A percentile compares a stretch with the other conserved stretches of the same genome.
Conservation (phyloP, 441 rosid genomes). For the Populus hybrid region DNA sequence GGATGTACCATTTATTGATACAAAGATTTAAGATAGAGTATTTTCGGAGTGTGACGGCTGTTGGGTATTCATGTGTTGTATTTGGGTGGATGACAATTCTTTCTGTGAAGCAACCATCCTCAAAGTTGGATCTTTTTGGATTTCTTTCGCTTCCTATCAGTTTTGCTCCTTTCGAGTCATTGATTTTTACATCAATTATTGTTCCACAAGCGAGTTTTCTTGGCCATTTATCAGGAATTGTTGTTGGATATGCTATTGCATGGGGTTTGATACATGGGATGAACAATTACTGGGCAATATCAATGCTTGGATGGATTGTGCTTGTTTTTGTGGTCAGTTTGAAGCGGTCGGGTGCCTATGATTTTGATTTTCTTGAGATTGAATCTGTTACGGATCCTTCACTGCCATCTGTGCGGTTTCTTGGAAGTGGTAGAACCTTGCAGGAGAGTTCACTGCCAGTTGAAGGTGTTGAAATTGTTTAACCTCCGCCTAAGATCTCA, state of each 20-base stretch:
- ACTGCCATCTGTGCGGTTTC: constrained; percentile 75
- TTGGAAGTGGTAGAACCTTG: constrained; percentile 73
- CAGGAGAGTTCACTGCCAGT: constrained; percentile 72
- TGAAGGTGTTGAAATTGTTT: constrained; percentile 68
- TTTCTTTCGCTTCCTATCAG: constrained; percentile 90
- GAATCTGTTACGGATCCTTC: constrained; percentile 85
- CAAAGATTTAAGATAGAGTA: constrained; percentile 72
- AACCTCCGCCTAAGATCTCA: constrained; percentile 14
- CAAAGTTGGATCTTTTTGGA: constrained; percentile 87
- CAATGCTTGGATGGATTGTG: constrained; percentile 78
- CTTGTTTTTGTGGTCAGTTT: constrained; percentile 77
- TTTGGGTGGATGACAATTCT: constrained; percentile 99
- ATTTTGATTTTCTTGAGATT: constrained; percentile 76
- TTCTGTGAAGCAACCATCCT: constrained; percentile 90
- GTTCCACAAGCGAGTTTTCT: constrained; percentile 98
- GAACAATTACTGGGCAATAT: constrained; percentile 92
- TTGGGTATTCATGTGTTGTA: constrained; percentile 95
- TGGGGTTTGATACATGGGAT: constrained; percentile 95
- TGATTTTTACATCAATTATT: constrained; percentile 89
- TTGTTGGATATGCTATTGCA: constrained; percentile 90
- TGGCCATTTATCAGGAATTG: constrained; percentile 88
- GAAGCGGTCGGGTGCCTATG: constrained; percentile 88
- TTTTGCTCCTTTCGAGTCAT: constrained; percentile 91
- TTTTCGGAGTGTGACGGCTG: constrained; percentile 89
- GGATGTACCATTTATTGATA: constrained; percentile 69